A percentile compares a stretch with the other conserved stretches of the same genome.
These are phyloP conservation scores for Ettlia oleoabundans DNA, from an alignment of 139 green algal genomes.

Conservation along the genomic window DNA sequence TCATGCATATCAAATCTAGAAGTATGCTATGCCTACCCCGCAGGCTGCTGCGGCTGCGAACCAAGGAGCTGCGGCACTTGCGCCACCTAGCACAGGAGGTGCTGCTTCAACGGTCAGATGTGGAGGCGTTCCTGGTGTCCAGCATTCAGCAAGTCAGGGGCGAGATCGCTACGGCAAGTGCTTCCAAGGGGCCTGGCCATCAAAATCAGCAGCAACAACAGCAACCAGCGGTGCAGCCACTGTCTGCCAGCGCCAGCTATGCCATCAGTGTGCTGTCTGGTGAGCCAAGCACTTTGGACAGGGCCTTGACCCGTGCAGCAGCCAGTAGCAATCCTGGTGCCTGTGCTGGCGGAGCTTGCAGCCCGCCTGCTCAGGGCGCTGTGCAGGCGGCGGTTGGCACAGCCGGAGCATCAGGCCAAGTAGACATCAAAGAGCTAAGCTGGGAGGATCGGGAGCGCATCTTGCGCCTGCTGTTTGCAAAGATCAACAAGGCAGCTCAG, in stretches of 20 bases:
- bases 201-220: background rate
- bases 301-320: no score
- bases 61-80: conserved; percentile 81
- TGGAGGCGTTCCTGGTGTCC: conserved; percentile 92
- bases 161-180: background rate
- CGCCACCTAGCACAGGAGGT: conserved; percentile 82
- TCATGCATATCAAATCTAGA: no score
- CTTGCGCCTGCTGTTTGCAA: conserved; percentile 84
- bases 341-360: conserved; percentile 2
- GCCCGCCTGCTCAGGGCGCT: conserved; percentile 15
- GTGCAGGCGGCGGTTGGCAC: no score
- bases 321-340: background rate
- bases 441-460: conserved; percentile 89
- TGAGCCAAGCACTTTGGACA: no score
- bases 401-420: background rate
- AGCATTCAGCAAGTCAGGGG: conserved; percentile 67
- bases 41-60: conserved; percentile 68
- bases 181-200: background rate
- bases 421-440: conserved; percentile 73
- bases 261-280: background rate
- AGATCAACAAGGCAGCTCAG: conserved; percentile 68
- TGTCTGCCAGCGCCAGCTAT: background rate
- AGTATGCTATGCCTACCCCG: no score
- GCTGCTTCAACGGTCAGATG: conserved; percentile 82
- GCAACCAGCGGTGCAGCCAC: background rate